Percentiles rank a stretch among this genome's conserved stretches.
phyloP scores from a whole-genome alignment of 176 grass and related monocot genomes.

The Phyllostachys edulis region DNA sequence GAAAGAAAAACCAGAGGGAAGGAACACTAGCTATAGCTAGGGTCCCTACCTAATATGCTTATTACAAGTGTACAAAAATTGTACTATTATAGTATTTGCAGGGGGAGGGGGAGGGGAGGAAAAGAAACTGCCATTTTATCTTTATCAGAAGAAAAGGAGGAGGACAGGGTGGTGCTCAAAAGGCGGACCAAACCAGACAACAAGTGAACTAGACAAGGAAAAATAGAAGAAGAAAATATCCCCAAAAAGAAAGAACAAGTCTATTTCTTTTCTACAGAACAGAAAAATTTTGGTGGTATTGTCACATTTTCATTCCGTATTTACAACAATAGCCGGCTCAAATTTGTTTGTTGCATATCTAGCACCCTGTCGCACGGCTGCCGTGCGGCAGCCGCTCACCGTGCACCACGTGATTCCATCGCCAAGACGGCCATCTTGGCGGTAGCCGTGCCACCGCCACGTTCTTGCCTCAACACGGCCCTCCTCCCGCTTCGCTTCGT shows the following conservation, averaged over 20 bases:
- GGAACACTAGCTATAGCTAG: neutral
- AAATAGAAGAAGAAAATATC: neutral
- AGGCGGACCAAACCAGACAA: slow-evolving; percentile 42
- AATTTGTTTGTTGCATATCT: no score
- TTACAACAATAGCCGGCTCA: no score
- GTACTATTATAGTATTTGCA: neutral
- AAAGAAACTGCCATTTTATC: slow-evolving; percentile 8
- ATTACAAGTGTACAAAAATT: neutral
- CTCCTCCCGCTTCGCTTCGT: no score
- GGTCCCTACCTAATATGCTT: neutral
- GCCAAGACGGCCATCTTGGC: no score
- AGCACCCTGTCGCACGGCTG: no score
- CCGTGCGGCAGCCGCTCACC: no score
- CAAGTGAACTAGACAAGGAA: slow-evolving; percentile 4
- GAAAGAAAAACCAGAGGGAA: neutral
- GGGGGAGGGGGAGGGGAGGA: neutral
- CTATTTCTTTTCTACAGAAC: neutral
- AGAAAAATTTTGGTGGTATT: no score
- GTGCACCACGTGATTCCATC: no score
- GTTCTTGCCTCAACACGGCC: no score
- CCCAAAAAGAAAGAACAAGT: neutral
- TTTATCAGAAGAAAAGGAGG: slow-evolving; percentile 24
- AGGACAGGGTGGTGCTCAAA: slow-evolving; percentile 34
- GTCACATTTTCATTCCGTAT: no score
- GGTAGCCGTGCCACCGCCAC: no score